Base-by-base conservation (phyloP, 805 yeast species). In the Jamesozyma rosinii region DNA sequence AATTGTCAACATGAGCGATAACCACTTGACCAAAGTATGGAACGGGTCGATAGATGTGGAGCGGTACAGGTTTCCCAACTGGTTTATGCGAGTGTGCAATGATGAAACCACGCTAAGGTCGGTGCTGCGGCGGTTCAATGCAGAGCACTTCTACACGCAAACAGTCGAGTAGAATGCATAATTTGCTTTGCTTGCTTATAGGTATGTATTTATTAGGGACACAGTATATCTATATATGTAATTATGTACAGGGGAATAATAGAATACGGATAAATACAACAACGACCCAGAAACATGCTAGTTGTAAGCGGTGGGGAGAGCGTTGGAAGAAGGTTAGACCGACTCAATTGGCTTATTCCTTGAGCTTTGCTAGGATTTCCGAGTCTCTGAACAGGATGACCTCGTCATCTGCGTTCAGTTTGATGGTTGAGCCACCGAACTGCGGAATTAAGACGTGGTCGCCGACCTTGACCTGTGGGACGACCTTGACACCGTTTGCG, bases 361-460 rank as follows among this genome's bases (percentile, higher is more conserved):
- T 80, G 60, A 92, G 79, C 74, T 87, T 90, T 59, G 97, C 98
- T 59, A 92, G 77, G 65, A 90, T 85, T 70, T 90, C 98, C 59
- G 84, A 72, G 69, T 92, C 97, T 66, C 95, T 83, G 78, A 84
- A 88, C 59, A 89, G 72, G 55, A 84, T 74, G 58, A 72, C 80
- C 63, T 77, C 73, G 24, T 63, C 83, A 56, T 89, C 95, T 48
- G 83, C 88, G 55, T 85, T 89, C 56, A 92, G 77, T 70, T 84
- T 88, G 67, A 92, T 76, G 50, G 86, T 69, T 52, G 88, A 79
- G 45, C 98, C 98, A 48, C 98, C 98, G 55, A 83, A 90, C 46
- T 83, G 78, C 51, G 97, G 97, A 61, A 92, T 86, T 72, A 92
- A 72, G 38, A 92, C 97, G 58, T 81, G 79, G 71, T 92, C 98